Conservation (phyloP, 1,284 basidiomycete species). For the Earliella scabrosa region DNA sequence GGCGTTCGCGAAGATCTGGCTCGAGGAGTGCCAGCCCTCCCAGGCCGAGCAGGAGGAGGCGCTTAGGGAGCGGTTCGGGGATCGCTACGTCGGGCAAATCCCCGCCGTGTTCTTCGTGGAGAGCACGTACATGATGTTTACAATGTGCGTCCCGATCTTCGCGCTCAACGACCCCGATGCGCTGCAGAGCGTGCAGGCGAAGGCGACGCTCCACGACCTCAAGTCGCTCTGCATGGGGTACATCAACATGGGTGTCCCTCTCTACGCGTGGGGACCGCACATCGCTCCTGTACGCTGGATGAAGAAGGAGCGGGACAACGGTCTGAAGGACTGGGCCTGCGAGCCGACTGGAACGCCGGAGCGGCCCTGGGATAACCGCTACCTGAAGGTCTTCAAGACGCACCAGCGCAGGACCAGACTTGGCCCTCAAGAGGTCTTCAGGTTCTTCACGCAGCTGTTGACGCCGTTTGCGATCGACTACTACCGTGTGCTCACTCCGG, state of each 20-base stretch:
- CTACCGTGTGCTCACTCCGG: too few relatives aligned
- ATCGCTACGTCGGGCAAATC: background rate
- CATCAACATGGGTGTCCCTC: background rate
- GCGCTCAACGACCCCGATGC: background rate
- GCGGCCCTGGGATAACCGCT: background rate
- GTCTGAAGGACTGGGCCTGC: background rate
- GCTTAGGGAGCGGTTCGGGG: background rate
- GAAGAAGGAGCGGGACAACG: background rate
- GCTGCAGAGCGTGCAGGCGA: background rate
- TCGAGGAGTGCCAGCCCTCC: background rate
- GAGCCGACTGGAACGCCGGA: background rate
- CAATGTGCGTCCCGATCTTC: background rate
- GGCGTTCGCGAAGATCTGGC: background rate
- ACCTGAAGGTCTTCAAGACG: background rate
- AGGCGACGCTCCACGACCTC: background rate
- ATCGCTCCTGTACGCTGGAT: too few relatives aligned
- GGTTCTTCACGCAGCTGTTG: background rate
- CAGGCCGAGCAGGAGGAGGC: background rate
- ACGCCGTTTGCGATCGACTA: too few relatives aligned
- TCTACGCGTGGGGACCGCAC: background rate
- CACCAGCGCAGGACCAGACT: background rate
- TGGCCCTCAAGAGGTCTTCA: background rate
- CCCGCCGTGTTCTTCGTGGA: background rate
- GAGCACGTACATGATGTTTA: background rate
- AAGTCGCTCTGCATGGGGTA: background rate